Percentiles rank a stretch among this genome's conserved stretches.
Evolutionary conservation across 2,329 filamentous ascomycete species (phyloP).

Genomic region (Neophaeococcomyces mojaviensis): DNA sequence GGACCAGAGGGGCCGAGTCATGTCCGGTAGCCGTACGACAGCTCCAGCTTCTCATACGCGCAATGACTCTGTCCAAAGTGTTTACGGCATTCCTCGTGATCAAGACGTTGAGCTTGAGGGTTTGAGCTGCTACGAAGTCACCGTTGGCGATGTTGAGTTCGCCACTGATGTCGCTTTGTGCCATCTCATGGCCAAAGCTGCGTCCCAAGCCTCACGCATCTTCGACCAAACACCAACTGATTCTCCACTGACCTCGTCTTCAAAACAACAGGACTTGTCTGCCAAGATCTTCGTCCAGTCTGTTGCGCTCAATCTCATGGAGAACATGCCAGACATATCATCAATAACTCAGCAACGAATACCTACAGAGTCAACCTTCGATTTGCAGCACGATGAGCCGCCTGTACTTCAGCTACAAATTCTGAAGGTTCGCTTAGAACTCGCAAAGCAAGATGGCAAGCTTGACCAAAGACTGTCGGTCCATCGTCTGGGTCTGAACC

Average conservation of each 20-base stretch:
- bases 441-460: background rate
- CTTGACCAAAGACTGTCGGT: constrained; percentile 1
- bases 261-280: background rate
- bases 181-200: constrained; percentile 1
- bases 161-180: background rate
- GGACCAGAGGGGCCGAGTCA: background rate
- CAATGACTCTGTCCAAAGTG: constrained; percentile 1
- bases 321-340: background rate
- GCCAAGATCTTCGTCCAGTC: background rate
- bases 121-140: background rate
- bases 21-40: background rate
- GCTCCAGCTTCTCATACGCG: background rate
- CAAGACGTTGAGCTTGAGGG: background rate
- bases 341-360: background rate
- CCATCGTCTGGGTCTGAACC: constrained; percentile 4
- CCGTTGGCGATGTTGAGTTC: constrained; percentile 4
- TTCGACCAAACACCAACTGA: background rate
- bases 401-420: constrained; percentile 5
- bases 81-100: constrained; percentile 4
- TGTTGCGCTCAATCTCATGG: constrained; percentile 3
- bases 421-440: background rate
- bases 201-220: background rate
- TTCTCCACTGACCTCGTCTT: background rate
- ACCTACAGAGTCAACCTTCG: constrained; percentile 7
- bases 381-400: background rate